Evolutionary conservation across 129 eudicot species (phyloP).

Genomic region (Helichrysum umbraculigerum): DNA sequence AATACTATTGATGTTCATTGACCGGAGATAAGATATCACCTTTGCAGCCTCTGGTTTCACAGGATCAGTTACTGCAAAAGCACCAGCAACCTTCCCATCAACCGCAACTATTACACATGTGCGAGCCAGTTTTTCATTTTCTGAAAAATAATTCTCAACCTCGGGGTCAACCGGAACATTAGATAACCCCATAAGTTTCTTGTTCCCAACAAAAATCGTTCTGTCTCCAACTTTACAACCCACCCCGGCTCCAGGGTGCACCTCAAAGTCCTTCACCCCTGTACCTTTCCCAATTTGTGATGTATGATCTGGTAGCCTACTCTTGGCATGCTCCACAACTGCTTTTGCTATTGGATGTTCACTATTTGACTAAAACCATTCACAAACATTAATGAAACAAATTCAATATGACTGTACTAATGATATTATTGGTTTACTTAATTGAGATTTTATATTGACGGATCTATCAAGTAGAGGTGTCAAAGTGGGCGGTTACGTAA

Average conservation of each 20-base stretch:
- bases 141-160: conserved; percentile 46
- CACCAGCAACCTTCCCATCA: conserved; percentile 44
- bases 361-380: conserved; percentile 37
- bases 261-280: conserved; percentile 40
- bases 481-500: neutral
- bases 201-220: conserved; percentile 48
- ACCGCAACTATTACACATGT: conserved; percentile 53
- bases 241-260: conserved; percentile 43
- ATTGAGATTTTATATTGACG: neutral
- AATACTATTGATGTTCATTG: conserved; percentile 43
- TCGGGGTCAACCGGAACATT: conserved; percentile 30
- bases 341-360: conserved; percentile 50
- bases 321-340: conserved; percentile 36
- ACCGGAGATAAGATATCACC: conserved; percentile 35
- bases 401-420: neutral
- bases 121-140: conserved; percentile 48
- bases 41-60: conserved; percentile 44
- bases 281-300: conserved; percentile 18
- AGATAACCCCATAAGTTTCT: conserved; percentile 42
- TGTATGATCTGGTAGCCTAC: conserved; percentile 14
- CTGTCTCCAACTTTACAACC: conserved; percentile 38
- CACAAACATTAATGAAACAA: conserved; percentile 9
- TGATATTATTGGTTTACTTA: conserved; percentile 1
- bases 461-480: conserved; percentile 13
- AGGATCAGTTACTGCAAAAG: conserved; percentile 51